A percentile compares a stretch with the other conserved stretches of the same genome.
Conservation (phyloP, 2,329 filamentous ascomycete species). For the Colletotrichum cereale region DNA sequence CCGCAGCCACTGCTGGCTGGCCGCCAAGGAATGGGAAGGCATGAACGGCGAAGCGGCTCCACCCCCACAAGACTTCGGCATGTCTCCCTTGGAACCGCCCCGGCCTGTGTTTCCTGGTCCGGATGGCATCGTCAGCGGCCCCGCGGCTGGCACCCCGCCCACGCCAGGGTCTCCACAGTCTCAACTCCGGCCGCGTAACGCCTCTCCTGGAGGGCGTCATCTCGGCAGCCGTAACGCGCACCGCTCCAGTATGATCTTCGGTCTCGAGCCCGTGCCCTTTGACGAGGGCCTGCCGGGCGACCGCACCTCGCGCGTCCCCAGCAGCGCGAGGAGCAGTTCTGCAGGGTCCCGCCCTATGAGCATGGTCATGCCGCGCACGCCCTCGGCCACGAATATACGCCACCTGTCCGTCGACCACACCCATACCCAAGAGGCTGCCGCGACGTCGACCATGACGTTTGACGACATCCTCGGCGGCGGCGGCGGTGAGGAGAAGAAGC, state of each 20-base stretch:
- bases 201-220: conserved; percentile 51
- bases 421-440: conserved; percentile 42
- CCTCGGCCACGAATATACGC: conserved; percentile 52
- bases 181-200: conserved; percentile 53
- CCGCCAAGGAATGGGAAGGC: conserved; percentile 64
- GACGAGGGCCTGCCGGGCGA: conserved; percentile 39
- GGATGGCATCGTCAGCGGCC: conserved; percentile 45
- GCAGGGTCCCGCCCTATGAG: conserved; percentile 38
- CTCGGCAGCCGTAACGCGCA: conserved; percentile 48
- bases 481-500: conserved; percentile 46
- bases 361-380: conserved; percentile 45
- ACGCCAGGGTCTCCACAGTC: conserved; percentile 48
- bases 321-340: conserved; percentile 47
- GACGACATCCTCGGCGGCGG: conserved; percentile 60
- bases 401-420: conserved; percentile 41
- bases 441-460: conserved; percentile 56
- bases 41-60: conserved; percentile 46
- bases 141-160: conserved; percentile 46
- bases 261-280: conserved; percentile 54
- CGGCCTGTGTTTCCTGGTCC: conserved; percentile 50
- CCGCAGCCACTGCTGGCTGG: conserved; percentile 68
- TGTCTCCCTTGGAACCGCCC: conserved; percentile 56
- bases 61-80: conserved; percentile 48
- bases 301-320: conserved; percentile 41
- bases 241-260: conserved; percentile 59